A percentile compares a stretch with the other conserved stretches of the same genome.
phyloP scores from a whole-genome alignment of 2,329 filamentous ascomycete genomes.

The Mycosphaerella sp. region DNA sequence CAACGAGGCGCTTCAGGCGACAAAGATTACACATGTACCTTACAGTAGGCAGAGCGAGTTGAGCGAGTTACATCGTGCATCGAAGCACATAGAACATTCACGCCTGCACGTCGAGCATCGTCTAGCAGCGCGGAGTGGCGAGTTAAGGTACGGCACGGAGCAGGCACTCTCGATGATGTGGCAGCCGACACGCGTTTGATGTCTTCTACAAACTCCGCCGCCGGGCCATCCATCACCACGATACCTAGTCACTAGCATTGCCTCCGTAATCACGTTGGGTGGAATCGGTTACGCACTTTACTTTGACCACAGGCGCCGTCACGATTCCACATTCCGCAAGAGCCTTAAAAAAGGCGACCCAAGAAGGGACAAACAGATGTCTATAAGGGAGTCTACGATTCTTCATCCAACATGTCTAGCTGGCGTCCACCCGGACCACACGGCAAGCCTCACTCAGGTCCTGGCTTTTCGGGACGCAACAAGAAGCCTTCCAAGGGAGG shows the following conservation, averaged over 20 bases:
- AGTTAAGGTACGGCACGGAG: too few species aligned
- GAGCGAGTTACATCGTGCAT: too few species aligned
- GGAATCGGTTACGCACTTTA: slow-evolving; percentile 59
- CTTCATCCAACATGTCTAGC: slow-evolving; percentile 12
- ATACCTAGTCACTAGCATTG: slow-evolving; percentile 53
- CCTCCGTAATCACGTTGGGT: slow-evolving; percentile 54
- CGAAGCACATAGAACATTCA: too few species aligned
- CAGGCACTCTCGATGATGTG: too few species aligned
- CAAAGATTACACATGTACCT: too few species aligned
- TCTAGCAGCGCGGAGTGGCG: too few species aligned
- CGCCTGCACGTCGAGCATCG: too few species aligned
- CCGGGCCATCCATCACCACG: slow-evolving; percentile 49
- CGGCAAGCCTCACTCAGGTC: slow-evolving; percentile 15
- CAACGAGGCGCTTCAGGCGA: too few species aligned
- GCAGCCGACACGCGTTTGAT: slow-evolving; percentile 25
- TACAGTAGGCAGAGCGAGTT: too few species aligned
- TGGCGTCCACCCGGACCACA: slow-evolving; percentile 18
- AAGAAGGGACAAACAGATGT: slow-evolving; percentile 64
- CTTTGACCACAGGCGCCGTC: slow-evolving; percentile 61
- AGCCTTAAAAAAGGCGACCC: slow-evolving; percentile 65
- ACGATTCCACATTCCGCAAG: slow-evolving; percentile 57
- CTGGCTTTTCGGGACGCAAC: slow-evolving; percentile 24
- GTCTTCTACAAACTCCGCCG: slow-evolving; percentile 32
- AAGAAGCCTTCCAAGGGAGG: slow-evolving; percentile 27
- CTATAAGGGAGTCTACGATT: slow-evolving; percentile 1